Conservation (phyloP, 371 early-diverging fungal genomes). For the Chytridium lagenaria region DNA sequence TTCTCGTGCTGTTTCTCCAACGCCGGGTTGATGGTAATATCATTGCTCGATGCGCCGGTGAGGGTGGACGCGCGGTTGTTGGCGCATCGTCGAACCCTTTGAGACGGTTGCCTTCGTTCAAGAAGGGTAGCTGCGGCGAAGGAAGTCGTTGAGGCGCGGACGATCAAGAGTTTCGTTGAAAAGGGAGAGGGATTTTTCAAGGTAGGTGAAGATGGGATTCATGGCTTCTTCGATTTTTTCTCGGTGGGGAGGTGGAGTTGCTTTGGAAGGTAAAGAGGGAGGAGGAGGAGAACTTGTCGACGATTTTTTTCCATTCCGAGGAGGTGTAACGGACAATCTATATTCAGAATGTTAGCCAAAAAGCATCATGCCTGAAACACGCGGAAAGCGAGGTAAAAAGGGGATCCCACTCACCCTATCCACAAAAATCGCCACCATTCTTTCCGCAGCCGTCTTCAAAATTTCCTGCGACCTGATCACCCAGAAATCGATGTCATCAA, state of each 20-base stretch:
- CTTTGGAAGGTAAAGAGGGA: slow-evolving; percentile 7
- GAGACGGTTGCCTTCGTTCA: slow-evolving; percentile 14
- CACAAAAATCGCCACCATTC: slow-evolving; percentile 42
- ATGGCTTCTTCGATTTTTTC: slow-evolving; percentile 38
- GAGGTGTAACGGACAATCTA: slow-evolving; percentile 25
- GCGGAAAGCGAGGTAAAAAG: no score
- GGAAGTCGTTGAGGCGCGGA: slow-evolving; percentile 30
- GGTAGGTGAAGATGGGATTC: slow-evolving; percentile 37
- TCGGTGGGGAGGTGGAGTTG: slow-evolving; percentile 24
- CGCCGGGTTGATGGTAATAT: background rate
- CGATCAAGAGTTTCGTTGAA: slow-evolving; percentile 48
- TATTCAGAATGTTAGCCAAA: background rate
- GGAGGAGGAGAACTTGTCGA: background rate
- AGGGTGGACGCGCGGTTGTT: background rate
- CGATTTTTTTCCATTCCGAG: slow-evolving; percentile 24
- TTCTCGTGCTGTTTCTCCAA: background rate
- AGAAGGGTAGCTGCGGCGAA: slow-evolving; percentile 22
- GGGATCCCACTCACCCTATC: slow-evolving; percentile 43
- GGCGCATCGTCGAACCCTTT: background rate
- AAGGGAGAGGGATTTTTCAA: slow-evolving; percentile 40
- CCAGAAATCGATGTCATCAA: slow-evolving; percentile 48
- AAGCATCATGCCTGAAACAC: slow-evolving; percentile 17
- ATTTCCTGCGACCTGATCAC: slow-evolving; percentile 38
- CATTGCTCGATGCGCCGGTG: background rate
- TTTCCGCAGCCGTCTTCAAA: slow-evolving; percentile 38